phyloP scores from a whole-genome alignment of 768 basidiomycete species.

The Mycena rosella region DNA sequence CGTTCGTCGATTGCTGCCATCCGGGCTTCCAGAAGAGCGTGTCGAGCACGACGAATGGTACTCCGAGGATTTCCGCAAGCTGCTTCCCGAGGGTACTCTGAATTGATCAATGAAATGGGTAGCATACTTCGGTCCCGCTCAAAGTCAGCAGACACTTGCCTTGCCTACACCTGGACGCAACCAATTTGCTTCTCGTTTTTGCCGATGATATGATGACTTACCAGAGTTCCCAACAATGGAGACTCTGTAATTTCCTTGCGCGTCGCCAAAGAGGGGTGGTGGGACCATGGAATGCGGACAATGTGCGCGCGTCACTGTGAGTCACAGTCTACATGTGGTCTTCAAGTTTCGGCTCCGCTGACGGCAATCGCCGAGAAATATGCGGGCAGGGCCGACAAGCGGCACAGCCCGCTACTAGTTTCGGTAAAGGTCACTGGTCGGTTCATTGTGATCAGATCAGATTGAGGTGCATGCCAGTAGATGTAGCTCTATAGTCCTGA shows the following conservation, averaged over 20 bases:
- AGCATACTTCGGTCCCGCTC: not conserved
- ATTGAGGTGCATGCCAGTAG: no score
- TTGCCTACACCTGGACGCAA: constrained; percentile 24
- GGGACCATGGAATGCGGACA: not conserved
- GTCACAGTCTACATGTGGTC: no score
- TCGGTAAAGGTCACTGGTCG: no score
- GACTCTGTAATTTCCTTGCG: constrained; percentile 12
- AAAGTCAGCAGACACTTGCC: not conserved
- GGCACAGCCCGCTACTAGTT: no score
- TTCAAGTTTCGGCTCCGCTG: no score
- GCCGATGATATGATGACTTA: constrained; percentile 4
- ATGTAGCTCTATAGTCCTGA: no score
- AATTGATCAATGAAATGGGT: not conserved
- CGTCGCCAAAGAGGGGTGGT: constrained; percentile 27
- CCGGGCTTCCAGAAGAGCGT: constrained; percentile 50
- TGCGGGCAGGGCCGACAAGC: no score
- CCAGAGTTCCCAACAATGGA: constrained; percentile 26
- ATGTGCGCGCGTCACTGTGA: no score
- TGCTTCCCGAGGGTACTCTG: constrained; percentile 55
- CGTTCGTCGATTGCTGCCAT: constrained; percentile 43
- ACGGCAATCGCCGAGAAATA: no score
- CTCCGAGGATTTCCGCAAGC: constrained; percentile 50
- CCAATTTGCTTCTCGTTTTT: no score
- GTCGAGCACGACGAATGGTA: constrained; percentile 55
- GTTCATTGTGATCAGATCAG: no score